phyloP scores from a whole-genome alignment of 2,329 filamentous ascomycete genomes.

The Fonsecaea nubica region DNA sequence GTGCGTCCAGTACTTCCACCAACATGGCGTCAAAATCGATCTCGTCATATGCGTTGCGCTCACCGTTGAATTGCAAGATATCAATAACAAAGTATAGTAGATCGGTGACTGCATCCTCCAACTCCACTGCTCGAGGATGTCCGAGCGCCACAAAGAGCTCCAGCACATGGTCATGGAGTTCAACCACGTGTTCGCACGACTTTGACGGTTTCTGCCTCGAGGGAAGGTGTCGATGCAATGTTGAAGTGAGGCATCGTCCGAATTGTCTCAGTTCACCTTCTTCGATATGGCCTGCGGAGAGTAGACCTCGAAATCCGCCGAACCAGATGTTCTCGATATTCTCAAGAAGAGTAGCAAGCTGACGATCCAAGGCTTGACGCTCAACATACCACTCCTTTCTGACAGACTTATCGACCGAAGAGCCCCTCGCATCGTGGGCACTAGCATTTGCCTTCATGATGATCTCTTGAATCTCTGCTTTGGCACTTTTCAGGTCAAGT shows the following conservation, averaged over 20 bases:
- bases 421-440: conserved; percentile 73
- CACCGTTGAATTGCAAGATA: conserved; percentile 94
- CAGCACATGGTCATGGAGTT: conserved; percentile 71
- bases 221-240: conserved; percentile 83
- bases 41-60: conserved; percentile 95
- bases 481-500: conserved; percentile 83
- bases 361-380: conserved; percentile 77
- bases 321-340: conserved; percentile 95
- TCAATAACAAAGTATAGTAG: conserved; percentile 96
- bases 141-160: conserved; percentile 89
- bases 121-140: conserved; percentile 72
- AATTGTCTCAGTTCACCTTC: conserved; percentile 74
- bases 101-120: conserved; percentile 90
- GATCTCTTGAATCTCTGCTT: conserved; percentile 79
- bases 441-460: conserved; percentile 81
- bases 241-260: conserved; percentile 75
- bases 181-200: conserved; percentile 58
- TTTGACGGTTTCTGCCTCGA: conserved; percentile 70
- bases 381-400: conserved; percentile 90
- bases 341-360: conserved; percentile 76
- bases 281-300: conserved; percentile 73
- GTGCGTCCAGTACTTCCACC: conserved; percentile 82
- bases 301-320: conserved; percentile 92
- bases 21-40: conserved; percentile 94
- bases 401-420: conserved; percentile 61